Evolutionary conservation across 305 asterid genomes (phyloP), one percentile per base, ranked within the genome.

Genomic region (Withania somnifera): DNA sequence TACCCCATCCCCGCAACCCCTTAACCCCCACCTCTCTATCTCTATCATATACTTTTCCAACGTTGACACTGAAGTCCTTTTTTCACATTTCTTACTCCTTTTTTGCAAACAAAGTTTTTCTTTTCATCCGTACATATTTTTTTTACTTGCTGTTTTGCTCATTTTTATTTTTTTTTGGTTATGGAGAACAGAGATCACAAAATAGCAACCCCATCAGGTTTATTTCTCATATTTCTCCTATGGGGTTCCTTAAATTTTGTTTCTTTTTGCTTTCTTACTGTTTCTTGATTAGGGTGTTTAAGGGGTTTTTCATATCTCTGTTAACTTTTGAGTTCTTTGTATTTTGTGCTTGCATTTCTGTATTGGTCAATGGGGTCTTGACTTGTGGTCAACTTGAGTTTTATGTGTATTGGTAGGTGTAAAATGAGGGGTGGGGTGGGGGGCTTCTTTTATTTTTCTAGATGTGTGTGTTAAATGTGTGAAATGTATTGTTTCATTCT

Each of bases 111-210:
- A 64, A 75, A 22, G 11, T 1, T 52, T 36, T 66, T 10, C 47
- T 4, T 6, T 67, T 52, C 20, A 50, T 45, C 79, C 63, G 51
- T 66, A 30, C 60, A 38, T 24, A 81, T 77, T 84, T 20, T 64
- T 42, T 34, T 67, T 79, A 30, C 1, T 10, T 58, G n/a, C n/a
- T 17, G 9, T 15, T 50, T 76, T 53, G 82, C 38, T 82, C 83
- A 81, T 45, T 88, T 20, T 17, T 38, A 15, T 71, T 68, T 13
- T 13, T 28, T 53, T 53, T 19, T 80, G 81, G n/a, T 81, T 24
- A 91, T 91, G 94, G 91, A 90, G 61, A 80, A 42, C 83, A 88
- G 84, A 83, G 90, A 84, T 87, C 88, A 87, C 88, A 88, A 85
- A 81, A 84, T 77, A 30, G 80, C 86, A 75, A 19, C 76, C 56